These are phyloP conservation scores for Medicago truncatula DNA, from an alignment of 306 rosid species.

Conservation along the genomic window MtrunA17r5.0-ANR NC_053048.1:29058001-29058500, in stretches of 20 bases:
- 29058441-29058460: conserved; percentile 10
- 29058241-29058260: neutral
- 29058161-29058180: conserved; percentile 44
- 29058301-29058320: conserved; percentile 55
- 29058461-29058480: conserved; percentile 41
- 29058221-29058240: conserved; percentile 24
- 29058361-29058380: conserved; percentile 8
- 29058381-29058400: conserved; percentile 25
- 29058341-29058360: conserved; percentile 63
- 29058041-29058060: no score
- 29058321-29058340: conserved; percentile 38
- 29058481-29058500: conserved; percentile 33
- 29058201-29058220: conserved; percentile 43
- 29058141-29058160: neutral
- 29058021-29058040: conserved; percentile 21
- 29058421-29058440: neutral
- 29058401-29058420: conserved; percentile 37
- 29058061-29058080: neutral
- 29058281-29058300: conserved; percentile 41
- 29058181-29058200: conserved; percentile 20
- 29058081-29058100: neutral
- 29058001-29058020: conserved; percentile 16
- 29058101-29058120: conserved; percentile 5
- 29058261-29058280: conserved; percentile 19
- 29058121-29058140: no score